Percentiles rank a stretch among this genome's conserved stretches.
Evolutionary conservation across 1,284 basidiomycete species (phyloP).

Genomic region (Bjerkandera adusta): DNA sequence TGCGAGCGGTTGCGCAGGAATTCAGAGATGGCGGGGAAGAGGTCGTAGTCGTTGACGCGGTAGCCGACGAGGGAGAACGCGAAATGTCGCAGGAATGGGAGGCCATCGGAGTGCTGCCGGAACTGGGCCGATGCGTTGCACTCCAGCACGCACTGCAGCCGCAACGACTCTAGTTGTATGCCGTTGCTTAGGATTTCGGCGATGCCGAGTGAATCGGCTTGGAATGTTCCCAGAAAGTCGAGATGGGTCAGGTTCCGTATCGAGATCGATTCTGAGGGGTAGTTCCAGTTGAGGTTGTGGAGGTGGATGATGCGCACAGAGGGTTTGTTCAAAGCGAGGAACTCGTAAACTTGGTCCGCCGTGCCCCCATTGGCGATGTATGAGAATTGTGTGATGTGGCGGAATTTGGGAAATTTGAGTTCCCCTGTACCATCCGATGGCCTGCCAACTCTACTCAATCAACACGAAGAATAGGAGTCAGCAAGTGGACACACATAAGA

Average conservation of each 20-base stretch:
- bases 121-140: conserved; percentile 49
- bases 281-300: conserved; percentile 53
- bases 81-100: conserved; percentile 66
- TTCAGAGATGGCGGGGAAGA: conserved; percentile 65
- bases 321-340: conserved; percentile 52
- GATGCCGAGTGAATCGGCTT: conserved; percentile 47
- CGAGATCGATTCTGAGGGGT: conserved; percentile 50
- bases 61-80: conserved; percentile 51
- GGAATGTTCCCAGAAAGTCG: conserved; percentile 57
- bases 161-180: conserved; percentile 59
- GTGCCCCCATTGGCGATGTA: conserved; percentile 43
- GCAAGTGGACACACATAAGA: conserved; percentile 43
- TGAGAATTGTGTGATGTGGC: conserved; percentile 56
- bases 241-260: conserved; percentile 63
- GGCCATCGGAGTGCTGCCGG: conserved; percentile 35
- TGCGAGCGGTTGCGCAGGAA: conserved; percentile 59
- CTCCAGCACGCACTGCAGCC: conserved; percentile 51
- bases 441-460: conserved; percentile 28
- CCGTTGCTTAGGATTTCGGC: conserved; percentile 58
- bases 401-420: conserved; percentile 53
- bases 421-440: conserved; percentile 50
- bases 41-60: conserved; percentile 50
- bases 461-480: conserved; percentile 4
- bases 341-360: conserved; percentile 37
- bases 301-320: conserved; percentile 55